A percentile compares a stretch with the other conserved stretches of the same genome.
Evolutionary conservation across 2,329 filamentous ascomycete species (phyloP).

Genomic region (Escovopsis sp.): DNA sequence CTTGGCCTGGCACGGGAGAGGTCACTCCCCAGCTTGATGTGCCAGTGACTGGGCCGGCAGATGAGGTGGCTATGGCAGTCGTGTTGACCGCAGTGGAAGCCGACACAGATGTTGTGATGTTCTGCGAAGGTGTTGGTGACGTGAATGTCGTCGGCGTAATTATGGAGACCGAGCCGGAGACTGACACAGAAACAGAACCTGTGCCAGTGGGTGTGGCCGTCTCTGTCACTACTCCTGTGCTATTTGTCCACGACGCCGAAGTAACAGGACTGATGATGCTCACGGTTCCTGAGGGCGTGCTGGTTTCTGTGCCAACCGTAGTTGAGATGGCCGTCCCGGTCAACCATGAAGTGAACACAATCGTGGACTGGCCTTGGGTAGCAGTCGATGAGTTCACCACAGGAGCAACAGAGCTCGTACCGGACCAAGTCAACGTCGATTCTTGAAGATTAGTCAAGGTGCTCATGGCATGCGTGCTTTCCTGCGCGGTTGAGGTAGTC

Average conservation of each 20-base stretch:
- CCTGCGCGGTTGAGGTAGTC: not conserved
- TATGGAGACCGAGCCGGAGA: not conserved
- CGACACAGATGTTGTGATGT: not conserved
- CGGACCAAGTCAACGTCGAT: conserved; percentile 1
- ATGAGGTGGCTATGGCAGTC: not conserved
- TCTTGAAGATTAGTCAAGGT: not conserved
- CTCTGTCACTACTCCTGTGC: conserved; percentile 1
- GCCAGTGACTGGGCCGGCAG: not conserved
- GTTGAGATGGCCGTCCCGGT: conserved; percentile 1
- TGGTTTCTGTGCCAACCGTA: not conserved
- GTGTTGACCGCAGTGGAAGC: not conserved
- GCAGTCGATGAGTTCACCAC: conserved; percentile 4
- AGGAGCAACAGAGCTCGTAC: conserved; percentile 1
- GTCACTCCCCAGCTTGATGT: not conserved
- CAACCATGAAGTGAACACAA: too few species aligned
- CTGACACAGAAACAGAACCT: not conserved
- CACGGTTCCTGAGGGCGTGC: not conserved
- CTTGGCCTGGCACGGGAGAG: conserved; percentile 1
- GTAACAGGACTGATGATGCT: not conserved
- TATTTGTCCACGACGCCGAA: conserved; percentile 2
- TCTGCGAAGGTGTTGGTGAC: not conserved
- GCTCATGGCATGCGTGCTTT: not conserved
- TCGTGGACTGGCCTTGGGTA: not conserved
- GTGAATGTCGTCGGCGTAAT: conserved; percentile 1
- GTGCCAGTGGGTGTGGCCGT: not conserved